phyloP scores from a whole-genome alignment of 2,329 filamentous ascomycete genomes.

The Colletotrichum echinochloae region DNA sequence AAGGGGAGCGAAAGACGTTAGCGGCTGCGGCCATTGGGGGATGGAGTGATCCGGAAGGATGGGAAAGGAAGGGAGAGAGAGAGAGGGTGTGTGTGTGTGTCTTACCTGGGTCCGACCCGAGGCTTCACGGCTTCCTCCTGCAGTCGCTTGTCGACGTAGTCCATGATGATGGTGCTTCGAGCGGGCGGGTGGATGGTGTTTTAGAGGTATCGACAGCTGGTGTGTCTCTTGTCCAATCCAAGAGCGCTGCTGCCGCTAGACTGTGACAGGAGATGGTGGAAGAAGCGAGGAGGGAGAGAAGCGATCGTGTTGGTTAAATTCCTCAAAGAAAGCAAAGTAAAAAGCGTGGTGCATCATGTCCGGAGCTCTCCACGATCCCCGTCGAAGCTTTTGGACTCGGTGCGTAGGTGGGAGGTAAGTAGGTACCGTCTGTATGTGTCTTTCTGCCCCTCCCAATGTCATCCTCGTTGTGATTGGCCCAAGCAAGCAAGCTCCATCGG shows the following conservation, averaged over 20 bases:
- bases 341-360: neutral
- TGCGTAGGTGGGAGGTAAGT: neutral
- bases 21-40: neutral
- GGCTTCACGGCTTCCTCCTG: constrained; percentile 64
- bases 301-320: too few species aligned
- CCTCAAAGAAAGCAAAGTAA: neutral
- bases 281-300: neutral
- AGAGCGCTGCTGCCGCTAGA: too few species aligned
- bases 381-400: constrained; percentile 6
- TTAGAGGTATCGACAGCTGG: neutral
- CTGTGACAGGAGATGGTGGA: neutral
- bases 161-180: constrained; percentile 54
- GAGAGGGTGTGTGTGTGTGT: neutral
- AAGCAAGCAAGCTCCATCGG: neutral
- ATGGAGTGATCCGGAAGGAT: neutral
- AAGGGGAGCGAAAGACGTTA: neutral
- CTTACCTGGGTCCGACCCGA: constrained; percentile 50
- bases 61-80: neutral
- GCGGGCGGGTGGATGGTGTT: neutral
- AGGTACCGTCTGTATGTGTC: neutral
- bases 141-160: constrained; percentile 69
- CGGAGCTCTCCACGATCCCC: constrained; percentile 37
- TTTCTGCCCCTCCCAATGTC: too few species aligned
- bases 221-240: too few species aligned
- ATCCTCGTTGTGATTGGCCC: neutral